Evolutionary conservation across 202 grass and related monocot species (phyloP).

Genomic region (Schoenoplectus triqueter): DNA sequence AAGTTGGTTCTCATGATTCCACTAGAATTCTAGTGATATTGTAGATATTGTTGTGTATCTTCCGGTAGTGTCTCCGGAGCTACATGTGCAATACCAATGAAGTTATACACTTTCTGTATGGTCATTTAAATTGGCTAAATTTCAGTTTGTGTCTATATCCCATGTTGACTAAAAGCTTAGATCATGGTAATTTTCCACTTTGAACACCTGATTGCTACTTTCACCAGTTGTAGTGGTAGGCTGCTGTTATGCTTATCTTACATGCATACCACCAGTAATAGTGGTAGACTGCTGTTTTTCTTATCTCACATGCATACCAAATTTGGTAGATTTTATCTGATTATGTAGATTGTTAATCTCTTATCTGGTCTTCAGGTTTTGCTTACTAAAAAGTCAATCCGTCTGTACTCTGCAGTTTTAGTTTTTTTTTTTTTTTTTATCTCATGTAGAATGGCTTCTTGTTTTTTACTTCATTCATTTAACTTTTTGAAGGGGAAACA

Average conservation of each 20-base stretch:
- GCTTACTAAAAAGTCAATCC: too few species aligned
- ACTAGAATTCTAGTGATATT: background rate
- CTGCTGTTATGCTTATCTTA: background rate
- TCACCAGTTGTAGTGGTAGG: background rate
- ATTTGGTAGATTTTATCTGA: slow-evolving; percentile 1
- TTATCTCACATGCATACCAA: background rate
- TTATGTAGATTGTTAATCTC: background rate
- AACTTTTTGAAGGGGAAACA: slow-evolving; percentile 73
- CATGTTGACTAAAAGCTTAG: background rate
- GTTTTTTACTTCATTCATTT: too few species aligned
- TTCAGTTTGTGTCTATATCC: background rate
- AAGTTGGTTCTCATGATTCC: background rate
- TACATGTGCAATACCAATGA: background rate
- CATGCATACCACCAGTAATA: background rate
- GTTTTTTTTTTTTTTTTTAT: too few species aligned
- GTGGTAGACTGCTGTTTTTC: too few species aligned
- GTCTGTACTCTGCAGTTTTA: too few species aligned
- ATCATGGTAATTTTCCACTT: background rate
- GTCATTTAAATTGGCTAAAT: background rate
- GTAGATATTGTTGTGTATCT: background rate
- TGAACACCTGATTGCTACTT: background rate
- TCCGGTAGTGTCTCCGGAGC: background rate
- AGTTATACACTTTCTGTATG: background rate
- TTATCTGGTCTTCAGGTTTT: too few species aligned
- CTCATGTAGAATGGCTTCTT: too few species aligned